Conservation (phyloP, 371 early-diverging fungal species). For the Phascolomyces articulosus region DNA sequence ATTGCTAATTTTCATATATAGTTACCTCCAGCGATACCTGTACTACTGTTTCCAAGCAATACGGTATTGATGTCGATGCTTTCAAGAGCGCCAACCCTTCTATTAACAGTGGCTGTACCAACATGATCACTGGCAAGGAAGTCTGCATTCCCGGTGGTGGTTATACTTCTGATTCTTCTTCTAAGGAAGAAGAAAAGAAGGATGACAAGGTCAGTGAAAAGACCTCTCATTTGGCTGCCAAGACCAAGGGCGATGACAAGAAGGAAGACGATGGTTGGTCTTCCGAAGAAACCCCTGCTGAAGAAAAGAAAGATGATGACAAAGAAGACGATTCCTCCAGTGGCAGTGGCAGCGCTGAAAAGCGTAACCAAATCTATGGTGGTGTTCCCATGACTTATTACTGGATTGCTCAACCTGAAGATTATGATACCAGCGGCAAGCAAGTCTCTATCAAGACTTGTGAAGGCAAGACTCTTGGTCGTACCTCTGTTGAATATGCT, state of each 20-base stretch:
- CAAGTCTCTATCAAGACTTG: constrained; percentile 28
- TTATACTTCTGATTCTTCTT: not conserved
- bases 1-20: not conserved
- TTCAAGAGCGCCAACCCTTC: constrained; percentile 21
- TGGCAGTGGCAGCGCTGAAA: constrained; percentile 11
- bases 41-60: constrained; percentile 21
- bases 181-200: constrained; percentile 5
- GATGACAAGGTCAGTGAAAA: constrained; percentile 10
- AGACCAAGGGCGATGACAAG: not conserved
- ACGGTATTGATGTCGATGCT: constrained; percentile 17
- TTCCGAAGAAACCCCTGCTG: constrained; percentile 1
- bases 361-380: constrained; percentile 16
- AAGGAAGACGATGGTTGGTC: constrained; percentile 9
- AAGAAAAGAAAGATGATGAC: constrained; percentile 7
- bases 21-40: constrained; percentile 30
- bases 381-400: constrained; percentile 28
- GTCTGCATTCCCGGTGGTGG: constrained; percentile 19
- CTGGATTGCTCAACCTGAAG: constrained; percentile 30
- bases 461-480: constrained; percentile 28
- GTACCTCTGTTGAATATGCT: constrained; percentile 21
- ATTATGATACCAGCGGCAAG: constrained; percentile 21
- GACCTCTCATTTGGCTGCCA: constrained; percentile 7
- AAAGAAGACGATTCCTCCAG: constrained; percentile 6
- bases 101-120: constrained; percentile 26
- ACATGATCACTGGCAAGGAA: constrained; percentile 23